A percentile compares a stretch with the other conserved stretches of the same genome.
These are phyloP conservation scores for Nectriaceae sp. DNA, from an alignment of 2,329 filamentous ascomycete genomes.

Conservation along the genomic window DNA sequence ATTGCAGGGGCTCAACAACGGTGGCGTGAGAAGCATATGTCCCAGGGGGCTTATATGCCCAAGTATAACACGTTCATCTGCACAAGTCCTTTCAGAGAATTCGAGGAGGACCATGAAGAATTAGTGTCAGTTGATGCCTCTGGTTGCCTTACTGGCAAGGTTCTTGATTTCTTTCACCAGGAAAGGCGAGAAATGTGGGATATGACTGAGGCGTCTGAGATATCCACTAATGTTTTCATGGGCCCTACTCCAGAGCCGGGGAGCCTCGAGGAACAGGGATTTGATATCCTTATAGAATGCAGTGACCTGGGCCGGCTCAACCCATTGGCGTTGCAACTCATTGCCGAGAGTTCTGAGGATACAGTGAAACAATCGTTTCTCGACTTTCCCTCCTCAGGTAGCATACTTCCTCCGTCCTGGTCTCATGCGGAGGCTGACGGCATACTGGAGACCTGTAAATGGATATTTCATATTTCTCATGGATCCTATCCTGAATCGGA, in stretches of 20 bases:
- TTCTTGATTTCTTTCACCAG: constrained; percentile 87
- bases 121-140: constrained; percentile 75
- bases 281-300: constrained; percentile 85
- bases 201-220: constrained; percentile 89
- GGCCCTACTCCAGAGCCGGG: constrained; percentile 79
- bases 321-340: constrained; percentile 61
- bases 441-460: constrained; percentile 83
- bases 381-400: constrained; percentile 96
- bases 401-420: constrained; percentile 82
- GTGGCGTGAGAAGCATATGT: constrained; percentile 69
- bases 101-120: constrained; percentile 70
- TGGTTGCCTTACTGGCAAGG: constrained; percentile 72
- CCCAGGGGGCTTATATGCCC: constrained; percentile 55
- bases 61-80: constrained; percentile 85
- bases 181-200: constrained; percentile 90
- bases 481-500: constrained; percentile 49
- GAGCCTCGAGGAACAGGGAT: constrained; percentile 60
- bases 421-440: constrained; percentile 81
- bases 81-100: constrained; percentile 63
- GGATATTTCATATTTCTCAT: constrained; percentile 84
- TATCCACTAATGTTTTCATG: constrained; percentile 86
- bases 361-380: constrained; percentile 36
- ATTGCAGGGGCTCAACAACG: constrained; percentile 75
- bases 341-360: constrained; percentile 58
- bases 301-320: constrained; percentile 82